Conservation (phyloP, 805 yeast species). For the Ogataea henricii region DNA sequence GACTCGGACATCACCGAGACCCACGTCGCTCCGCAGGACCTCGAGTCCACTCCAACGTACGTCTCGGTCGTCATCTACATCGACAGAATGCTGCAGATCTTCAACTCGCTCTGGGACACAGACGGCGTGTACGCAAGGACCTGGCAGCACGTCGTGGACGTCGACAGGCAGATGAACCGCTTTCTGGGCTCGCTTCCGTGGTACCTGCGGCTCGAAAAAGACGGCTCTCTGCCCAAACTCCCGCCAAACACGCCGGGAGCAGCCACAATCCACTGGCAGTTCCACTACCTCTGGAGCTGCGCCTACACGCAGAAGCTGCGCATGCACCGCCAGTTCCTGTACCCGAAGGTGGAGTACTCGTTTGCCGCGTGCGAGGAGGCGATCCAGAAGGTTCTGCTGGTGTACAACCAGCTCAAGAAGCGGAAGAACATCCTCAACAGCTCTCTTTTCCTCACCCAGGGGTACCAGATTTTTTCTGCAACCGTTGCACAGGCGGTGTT, state of each 20-base stretch:
- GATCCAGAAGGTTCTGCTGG: conserved; percentile 31
- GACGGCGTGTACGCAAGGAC: conserved; percentile 8
- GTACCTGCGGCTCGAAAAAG: conserved; percentile 15
- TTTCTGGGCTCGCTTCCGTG: conserved; percentile 14
- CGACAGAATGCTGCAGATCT: conserved; percentile 17
- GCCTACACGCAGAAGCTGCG: conserved; percentile 13
- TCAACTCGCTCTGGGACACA: conserved; percentile 22
- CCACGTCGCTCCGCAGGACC: conserved; percentile 7
- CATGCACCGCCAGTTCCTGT: conserved; percentile 12
- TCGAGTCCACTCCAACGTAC: conserved; percentile 20
- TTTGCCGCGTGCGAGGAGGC: conserved; percentile 30
- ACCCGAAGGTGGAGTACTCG: conserved; percentile 18
- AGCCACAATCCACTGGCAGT: conserved; percentile 13
- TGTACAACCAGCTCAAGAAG: conserved; percentile 30
- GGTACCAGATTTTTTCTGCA: conserved; percentile 37
- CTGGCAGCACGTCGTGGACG: conserved; percentile 6
- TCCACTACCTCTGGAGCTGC: conserved; percentile 18
- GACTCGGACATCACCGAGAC: conserved; percentile 29
- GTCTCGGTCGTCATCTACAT: conserved; percentile 19
- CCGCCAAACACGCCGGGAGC: not conserved
- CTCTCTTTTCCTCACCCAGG: conserved; percentile 33
- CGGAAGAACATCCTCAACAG: conserved; percentile 24
- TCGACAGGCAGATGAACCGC: conserved; percentile 10
- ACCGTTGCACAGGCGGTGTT: conserved; percentile 36
- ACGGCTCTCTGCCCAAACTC: conserved; percentile 19